Evolutionary conservation across 2,329 filamentous ascomycete species (phyloP).

Genomic region (Botryosphaeria agaves): DNA sequence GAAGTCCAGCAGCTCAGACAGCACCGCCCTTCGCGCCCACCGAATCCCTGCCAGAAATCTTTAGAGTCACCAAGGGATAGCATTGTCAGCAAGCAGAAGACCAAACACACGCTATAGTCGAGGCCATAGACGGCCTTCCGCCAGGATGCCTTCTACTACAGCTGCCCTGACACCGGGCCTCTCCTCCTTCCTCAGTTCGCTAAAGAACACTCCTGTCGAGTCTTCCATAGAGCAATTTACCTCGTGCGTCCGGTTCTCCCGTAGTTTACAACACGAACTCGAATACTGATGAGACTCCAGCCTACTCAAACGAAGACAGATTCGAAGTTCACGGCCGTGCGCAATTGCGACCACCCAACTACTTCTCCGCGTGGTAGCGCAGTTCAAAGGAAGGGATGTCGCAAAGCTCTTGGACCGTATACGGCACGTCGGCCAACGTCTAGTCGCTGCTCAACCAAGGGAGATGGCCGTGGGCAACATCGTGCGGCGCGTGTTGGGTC

Average conservation of each 20-base stretch:
- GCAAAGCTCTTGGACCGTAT: slow-evolving; percentile 66
- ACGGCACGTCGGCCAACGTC: slow-evolving; percentile 55
- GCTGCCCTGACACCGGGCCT: slow-evolving; percentile 52
- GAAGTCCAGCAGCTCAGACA: too few relatives aligned
- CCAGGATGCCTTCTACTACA: slow-evolving; percentile 38
- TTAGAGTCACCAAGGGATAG: too few relatives aligned
- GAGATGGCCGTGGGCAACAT: slow-evolving; percentile 93
- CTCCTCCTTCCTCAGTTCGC: slow-evolving; percentile 58
- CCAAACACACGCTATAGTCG: slow-evolving; percentile 23
- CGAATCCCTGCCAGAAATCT: too few relatives aligned
- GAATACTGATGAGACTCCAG: slow-evolving; percentile 25
- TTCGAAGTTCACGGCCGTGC: slow-evolving; percentile 72
- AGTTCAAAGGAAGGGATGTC: slow-evolving; percentile 61
- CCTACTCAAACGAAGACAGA: slow-evolving; percentile 79
- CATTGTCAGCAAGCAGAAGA: too few relatives aligned
- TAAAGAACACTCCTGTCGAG: slow-evolving; percentile 61
- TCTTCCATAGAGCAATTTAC: slow-evolving; percentile 70
- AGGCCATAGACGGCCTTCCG: slow-evolving; percentile 18
- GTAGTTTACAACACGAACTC: slow-evolving; percentile 2
- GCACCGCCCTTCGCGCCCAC: too few relatives aligned
- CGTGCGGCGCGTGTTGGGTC: slow-evolving; percentile 70
- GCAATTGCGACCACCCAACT: slow-evolving; percentile 84
- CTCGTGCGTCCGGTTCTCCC: slow-evolving; percentile 52
- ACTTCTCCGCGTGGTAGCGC: slow-evolving; percentile 70
- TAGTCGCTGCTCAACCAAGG: slow-evolving; percentile 70